Base-by-base conservation (phyloP, 164 flowering plant genomes). In the Brasenia schreberi region DNA sequence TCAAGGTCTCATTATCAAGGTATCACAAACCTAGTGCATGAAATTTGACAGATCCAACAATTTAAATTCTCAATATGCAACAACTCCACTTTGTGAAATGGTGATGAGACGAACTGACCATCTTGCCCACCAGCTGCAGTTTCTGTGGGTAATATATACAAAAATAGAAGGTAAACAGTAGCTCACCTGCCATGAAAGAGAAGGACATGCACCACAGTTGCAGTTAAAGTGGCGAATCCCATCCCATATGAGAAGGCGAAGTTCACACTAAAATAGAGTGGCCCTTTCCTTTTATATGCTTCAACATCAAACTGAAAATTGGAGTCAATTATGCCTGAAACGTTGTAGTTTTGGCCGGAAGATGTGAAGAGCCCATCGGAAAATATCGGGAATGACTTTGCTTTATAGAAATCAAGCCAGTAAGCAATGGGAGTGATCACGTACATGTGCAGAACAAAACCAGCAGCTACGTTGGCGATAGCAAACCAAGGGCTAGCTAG, bases 401-500 rank as follows among this genome's bases (percentile, higher is more conserved):
- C 89, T 60, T 64, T 42, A 73, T 80, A 88, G 43, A 80, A 14
- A 67, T 86, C 75, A 0, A 86, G 49, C 63, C 87, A 86, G 66
- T 88, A 88, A 18, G 85, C 71, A 12, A 80, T 14, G 4, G 89
- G 95, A 11, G 79, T 72, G 0, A 76, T 78, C 7, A 84, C 18
- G 58, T 86, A 88, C 39, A 81, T 64, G 3, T 85, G 27, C 62
- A 81, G 19, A 1, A 64, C 19, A 71, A 80, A 88, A 5, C 91
- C 95, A 1, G 67, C 66, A 4, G 77, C 82, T 19, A 86, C 72
- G 63, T 88, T 88, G 60, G 71, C 81, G 17, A 83, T 86, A 63
- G 88, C 86, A 65, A 83, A 82, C 79, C 85, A 86, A 5, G 95
- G 94, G 64, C 79, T 71, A n/a, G 86, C 78, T 7, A 88, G 82